phyloP scores from a whole-genome alignment of 2,329 filamentous ascomycete species.

The Aspergillus ustus region DNA sequence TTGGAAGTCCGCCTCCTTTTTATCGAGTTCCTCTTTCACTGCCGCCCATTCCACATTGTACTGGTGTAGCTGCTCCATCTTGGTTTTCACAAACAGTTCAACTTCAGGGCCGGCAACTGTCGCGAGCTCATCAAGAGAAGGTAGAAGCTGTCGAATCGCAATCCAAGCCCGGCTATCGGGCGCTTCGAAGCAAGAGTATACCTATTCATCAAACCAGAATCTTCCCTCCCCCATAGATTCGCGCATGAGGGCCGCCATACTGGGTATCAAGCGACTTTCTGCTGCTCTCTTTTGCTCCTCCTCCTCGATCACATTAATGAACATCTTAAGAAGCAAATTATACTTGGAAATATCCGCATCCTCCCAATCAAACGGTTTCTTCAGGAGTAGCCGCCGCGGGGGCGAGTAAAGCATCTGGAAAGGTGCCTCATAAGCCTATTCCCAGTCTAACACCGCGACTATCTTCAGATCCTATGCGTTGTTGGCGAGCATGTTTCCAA shows the following conservation, averaged over 20 bases:
- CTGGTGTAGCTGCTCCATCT: not conserved
- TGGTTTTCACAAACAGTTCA: not conserved
- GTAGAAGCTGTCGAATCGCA: not conserved
- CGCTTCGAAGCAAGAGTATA: too few relatives aligned
- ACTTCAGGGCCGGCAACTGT: not conserved
- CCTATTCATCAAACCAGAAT: not conserved
- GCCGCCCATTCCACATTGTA: not conserved
- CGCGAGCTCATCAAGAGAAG: not conserved
- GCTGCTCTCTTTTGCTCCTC: not conserved
- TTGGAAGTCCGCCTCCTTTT: not conserved
- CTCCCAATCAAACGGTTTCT: conserved; percentile 11
- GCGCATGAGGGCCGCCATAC: not conserved
- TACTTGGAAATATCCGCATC: not conserved
- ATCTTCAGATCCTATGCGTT: conserved; percentile 5
- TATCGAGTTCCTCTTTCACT: not conserved
- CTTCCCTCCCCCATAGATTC: not conserved
- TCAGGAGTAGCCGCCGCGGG: conserved; percentile 12
- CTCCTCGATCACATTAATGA: not conserved
- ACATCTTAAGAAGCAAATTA: not conserved
- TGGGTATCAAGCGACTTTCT: not conserved
- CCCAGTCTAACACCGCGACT: conserved; percentile 11
- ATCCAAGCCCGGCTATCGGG: too few relatives aligned
- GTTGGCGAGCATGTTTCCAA: not conserved
- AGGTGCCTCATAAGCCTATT: conserved; percentile 12
- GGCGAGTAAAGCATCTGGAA: conserved; percentile 5